These are phyloP conservation scores for Aspergillus haitiensis DNA, from an alignment of 495 filamentous ascomycete species.

Conservation along the genomic window DNA sequence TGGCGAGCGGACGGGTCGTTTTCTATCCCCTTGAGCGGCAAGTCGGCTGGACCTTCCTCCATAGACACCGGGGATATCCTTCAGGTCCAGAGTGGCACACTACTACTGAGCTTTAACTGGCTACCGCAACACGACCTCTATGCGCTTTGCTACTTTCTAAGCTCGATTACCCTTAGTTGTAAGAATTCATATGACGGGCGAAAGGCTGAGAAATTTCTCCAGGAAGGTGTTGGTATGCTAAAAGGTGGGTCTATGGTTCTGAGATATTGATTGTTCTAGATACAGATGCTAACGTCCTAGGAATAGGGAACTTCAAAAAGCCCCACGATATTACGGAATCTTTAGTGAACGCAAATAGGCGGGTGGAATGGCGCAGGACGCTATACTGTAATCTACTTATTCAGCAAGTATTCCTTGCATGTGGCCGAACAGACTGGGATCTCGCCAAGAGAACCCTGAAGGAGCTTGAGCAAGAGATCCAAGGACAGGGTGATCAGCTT, in stretches of 20 bases:
- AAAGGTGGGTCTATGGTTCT: constrained; percentile 44
- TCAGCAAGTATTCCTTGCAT: constrained; percentile 60
- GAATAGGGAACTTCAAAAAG: constrained; percentile 40
- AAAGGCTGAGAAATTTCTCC: constrained; percentile 65
- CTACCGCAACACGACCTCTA: constrained; percentile 66
- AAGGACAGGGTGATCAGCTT: constrained; percentile 39
- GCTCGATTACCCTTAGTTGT: constrained; percentile 66
- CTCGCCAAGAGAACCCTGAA: constrained; percentile 48
- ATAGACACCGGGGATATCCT: constrained; percentile 48
- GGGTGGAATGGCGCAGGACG: constrained; percentile 52
- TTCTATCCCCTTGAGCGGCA: constrained; percentile 64
- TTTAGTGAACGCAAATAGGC: constrained; percentile 43
- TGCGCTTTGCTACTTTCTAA: constrained; percentile 70
- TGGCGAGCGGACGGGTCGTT: constrained; percentile 73
- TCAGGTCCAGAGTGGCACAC: constrained; percentile 45
- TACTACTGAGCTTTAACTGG: constrained; percentile 60
- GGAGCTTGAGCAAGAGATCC: constrained; percentile 39
- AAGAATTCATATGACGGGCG: constrained; percentile 62
- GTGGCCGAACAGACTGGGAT: constrained; percentile 63
- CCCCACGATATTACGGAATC: constrained; percentile 49
- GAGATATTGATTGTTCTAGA: not conserved
- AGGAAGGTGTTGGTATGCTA: constrained; percentile 61
- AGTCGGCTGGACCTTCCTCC: constrained; percentile 48
- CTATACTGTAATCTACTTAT: constrained; percentile 59
- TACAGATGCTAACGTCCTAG: constrained; percentile 12